A percentile compares a stretch with the other conserved stretches of the same genome.
Evolutionary conservation across 805 yeast genomes (phyloP).

Genomic region (Monosporozyma siamensis): DNA sequence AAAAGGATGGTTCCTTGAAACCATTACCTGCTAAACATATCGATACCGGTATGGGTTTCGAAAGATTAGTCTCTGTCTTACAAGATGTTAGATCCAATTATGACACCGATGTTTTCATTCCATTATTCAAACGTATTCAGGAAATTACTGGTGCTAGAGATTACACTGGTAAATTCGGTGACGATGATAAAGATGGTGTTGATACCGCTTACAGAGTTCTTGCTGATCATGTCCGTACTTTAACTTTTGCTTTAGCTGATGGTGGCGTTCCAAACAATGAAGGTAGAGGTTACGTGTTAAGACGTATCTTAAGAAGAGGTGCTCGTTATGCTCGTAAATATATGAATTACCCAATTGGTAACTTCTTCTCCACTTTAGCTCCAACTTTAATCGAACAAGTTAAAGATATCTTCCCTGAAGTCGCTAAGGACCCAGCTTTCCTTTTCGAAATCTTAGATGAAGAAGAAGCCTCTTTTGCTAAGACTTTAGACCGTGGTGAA

Average conservation of each 20-base stretch:
- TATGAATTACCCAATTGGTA: conserved; percentile 90
- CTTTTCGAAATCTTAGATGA: conserved; percentile 88
- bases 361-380: conserved; percentile 83
- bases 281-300: conserved; percentile 96
- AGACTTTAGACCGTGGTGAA: conserved; percentile 96
- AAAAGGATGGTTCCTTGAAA: conserved; percentile 69
- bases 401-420: conserved; percentile 84
- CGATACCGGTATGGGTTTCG: conserved; percentile 99
- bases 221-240: conserved; percentile 97
- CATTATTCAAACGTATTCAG: conserved; percentile 76
- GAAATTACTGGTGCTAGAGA: conserved; percentile 90
- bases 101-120: conserved; percentile 94
- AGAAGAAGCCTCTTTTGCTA: conserved; percentile 91
- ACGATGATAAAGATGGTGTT: conserved; percentile 85
- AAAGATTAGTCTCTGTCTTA: conserved; percentile 87
- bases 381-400: conserved; percentile 90
- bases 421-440: conserved; percentile 57
- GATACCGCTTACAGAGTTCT: conserved; percentile 97
- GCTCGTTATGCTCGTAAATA: conserved; percentile 94
- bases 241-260: conserved; percentile 91
- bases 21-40: conserved; percentile 89
- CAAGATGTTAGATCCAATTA: conserved; percentile 90
- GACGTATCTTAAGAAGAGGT: conserved; percentile 97
- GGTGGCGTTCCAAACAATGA: conserved; percentile 99
- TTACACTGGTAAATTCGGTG: conserved; percentile 87